phyloP scores from a whole-genome alignment of 768 basidiomycete genomes.

The Favolaschia claudopus region DNA sequence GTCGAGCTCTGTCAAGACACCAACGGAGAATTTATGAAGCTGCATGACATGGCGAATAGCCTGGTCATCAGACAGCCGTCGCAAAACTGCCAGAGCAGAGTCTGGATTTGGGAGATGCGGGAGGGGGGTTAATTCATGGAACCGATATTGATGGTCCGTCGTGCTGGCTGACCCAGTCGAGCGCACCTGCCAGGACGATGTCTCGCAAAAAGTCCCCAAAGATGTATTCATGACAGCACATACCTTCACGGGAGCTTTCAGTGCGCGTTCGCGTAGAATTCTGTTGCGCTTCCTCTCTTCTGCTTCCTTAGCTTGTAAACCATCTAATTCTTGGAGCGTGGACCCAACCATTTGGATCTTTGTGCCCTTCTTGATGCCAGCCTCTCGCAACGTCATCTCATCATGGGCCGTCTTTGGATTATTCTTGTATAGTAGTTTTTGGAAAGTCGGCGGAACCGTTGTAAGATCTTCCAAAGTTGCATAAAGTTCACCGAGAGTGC shows the following conservation, averaged over 20 bases:
- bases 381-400: constrained; percentile 42
- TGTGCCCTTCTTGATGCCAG: constrained; percentile 67
- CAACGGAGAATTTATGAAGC: constrained; percentile 71
- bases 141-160: constrained; percentile 57
- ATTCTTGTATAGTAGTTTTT: constrained; percentile 81
- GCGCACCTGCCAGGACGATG: constrained; percentile 64
- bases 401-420: constrained; percentile 42
- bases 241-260: constrained; percentile 68
- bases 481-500: constrained; percentile 60
- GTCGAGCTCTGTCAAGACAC: constrained; percentile 77
- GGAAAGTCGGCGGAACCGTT: constrained; percentile 65
- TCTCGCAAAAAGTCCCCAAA: too few species aligned
- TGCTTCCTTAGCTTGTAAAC: constrained; percentile 61
- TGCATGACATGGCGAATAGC: constrained; percentile 78
- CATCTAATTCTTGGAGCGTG: constrained; percentile 63
- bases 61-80: constrained; percentile 70
- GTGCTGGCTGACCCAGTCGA: constrained; percentile 55
- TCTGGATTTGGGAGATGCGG: constrained; percentile 69
- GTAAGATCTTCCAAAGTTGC: constrained; percentile 67
- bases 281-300: constrained; percentile 64
- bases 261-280: constrained; percentile 65
- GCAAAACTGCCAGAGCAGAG: constrained; percentile 60
- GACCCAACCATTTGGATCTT: constrained; percentile 79
- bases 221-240: too few species aligned
- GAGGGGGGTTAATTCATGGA: constrained; percentile 70